phyloP scores from a whole-genome alignment of 176 grass and related monocot genomes.

The Melocanna baccifera region DNA sequence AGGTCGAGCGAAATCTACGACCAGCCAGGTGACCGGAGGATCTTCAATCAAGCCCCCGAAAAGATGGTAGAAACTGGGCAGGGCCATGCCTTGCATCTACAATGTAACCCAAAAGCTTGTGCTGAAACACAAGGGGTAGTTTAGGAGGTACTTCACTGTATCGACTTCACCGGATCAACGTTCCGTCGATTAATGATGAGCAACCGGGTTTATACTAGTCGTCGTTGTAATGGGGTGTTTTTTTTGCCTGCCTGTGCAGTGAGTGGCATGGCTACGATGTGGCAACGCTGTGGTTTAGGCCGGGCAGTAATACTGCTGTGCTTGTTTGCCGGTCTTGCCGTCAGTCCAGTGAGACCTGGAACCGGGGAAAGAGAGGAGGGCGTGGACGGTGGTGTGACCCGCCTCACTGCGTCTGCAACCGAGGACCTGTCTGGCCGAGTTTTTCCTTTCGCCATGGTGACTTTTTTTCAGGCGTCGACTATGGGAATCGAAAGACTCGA shows the following conservation, averaged over 20 bases:
- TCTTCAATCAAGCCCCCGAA: slow-evolving; percentile 41
- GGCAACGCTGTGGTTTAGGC: background rate
- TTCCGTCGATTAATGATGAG: background rate
- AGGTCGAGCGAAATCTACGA: slow-evolving; percentile 40
- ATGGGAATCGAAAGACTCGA: too few species aligned
- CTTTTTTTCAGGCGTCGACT: too few species aligned
- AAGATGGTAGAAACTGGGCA: slow-evolving; percentile 34
- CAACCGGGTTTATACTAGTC: slow-evolving; percentile 2
- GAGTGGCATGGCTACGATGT: background rate
- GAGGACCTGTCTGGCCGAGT: too few species aligned
- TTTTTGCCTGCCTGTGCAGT: background rate
- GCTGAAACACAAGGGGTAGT: slow-evolving; percentile 7
- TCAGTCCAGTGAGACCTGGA: too few species aligned
- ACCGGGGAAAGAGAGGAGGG: background rate
- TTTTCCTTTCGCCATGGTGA: too few species aligned
- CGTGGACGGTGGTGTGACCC: background rate
- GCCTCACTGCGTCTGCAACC: too few species aligned
- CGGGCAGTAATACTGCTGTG: background rate
- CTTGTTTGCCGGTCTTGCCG: background rate
- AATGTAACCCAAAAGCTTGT: slow-evolving; percentile 9
- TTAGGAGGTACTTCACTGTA: slow-evolving; percentile 6
- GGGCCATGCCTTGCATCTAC: slow-evolving; percentile 17
- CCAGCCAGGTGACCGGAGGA: slow-evolving; percentile 32
- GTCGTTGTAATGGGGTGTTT: background rate
- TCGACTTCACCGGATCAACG: background rate